Conservation (phyloP, 1,284 basidiomycete species). For the Moesziomyces parantarcticus region DNA sequence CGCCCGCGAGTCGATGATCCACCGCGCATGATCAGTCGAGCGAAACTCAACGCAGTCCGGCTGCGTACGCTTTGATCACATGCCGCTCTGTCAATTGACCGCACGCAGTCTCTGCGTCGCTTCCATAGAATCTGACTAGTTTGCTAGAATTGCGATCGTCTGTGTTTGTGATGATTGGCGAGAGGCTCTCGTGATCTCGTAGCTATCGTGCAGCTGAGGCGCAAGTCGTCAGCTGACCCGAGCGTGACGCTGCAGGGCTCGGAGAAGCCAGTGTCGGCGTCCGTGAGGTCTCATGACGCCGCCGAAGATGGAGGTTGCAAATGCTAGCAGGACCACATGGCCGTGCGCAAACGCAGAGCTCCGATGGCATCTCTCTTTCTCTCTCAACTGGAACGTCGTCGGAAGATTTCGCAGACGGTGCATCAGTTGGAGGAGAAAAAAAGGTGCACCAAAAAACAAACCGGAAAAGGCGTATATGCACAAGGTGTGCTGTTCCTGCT, state of each 20-base stretch:
- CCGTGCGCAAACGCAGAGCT: constrained; percentile 1
- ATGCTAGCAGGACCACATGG: neutral
- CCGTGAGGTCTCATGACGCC: constrained; percentile 2
- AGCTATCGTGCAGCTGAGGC: neutral
- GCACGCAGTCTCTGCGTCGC: constrained; percentile 36
- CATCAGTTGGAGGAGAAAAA: too few species aligned
- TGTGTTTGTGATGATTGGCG: neutral
- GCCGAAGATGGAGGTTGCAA: neutral
- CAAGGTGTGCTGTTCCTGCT: too few species aligned
- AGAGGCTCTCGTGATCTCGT: too few species aligned
- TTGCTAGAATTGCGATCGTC: neutral
- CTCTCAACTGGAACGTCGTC: neutral
- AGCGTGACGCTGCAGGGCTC: too few species aligned
- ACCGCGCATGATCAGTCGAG: constrained; percentile 32
- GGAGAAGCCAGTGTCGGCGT: neutral
- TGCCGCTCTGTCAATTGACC: neutral
- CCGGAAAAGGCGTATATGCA: too few species aligned
- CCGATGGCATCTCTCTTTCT: too few species aligned
- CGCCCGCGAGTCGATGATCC: constrained; percentile 81
- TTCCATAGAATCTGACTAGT: constrained; percentile 35
- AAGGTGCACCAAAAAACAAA: constrained; percentile 3
- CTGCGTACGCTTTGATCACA: neutral
- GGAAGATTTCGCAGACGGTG: too few species aligned
- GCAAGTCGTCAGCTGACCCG: constrained; percentile 11
- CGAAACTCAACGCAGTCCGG: neutral